These are phyloP conservation scores for Podaxis sp. DNA, from an alignment of 768 basidiomycete genomes.

Conservation along the genomic window DNA sequence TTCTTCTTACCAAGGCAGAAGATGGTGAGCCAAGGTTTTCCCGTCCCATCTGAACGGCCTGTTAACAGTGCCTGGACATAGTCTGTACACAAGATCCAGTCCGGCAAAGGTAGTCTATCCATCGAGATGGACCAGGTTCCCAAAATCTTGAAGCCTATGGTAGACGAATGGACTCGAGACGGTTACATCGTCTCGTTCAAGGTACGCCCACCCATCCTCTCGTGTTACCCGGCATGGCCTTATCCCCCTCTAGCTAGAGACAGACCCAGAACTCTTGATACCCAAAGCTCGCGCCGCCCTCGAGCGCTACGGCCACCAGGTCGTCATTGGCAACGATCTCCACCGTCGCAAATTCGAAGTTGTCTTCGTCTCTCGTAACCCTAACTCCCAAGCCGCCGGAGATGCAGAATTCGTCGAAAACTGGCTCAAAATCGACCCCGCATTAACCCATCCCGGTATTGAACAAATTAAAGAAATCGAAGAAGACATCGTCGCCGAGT, in stretches of 20 bases:
- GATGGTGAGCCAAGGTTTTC: constrained; percentile 61
- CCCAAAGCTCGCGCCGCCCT: constrained; percentile 90
- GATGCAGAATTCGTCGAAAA: constrained; percentile 45
- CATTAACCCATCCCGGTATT: constrained; percentile 32
- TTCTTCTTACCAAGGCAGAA: constrained; percentile 93
- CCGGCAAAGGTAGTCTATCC: constrained; percentile 87
- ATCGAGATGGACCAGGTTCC: constrained; percentile 99
- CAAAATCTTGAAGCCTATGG: constrained; percentile 90
- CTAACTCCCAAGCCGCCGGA: constrained; percentile 21
- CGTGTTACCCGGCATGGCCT: not conserved
- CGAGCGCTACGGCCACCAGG: constrained; percentile 93
- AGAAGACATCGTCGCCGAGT: constrained; percentile 79
- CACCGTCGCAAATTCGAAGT: constrained; percentile 89
- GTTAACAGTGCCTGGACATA: constrained; percentile 27
- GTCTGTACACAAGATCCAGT: constrained; percentile 99
- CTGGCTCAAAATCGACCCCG: constrained; percentile 63
- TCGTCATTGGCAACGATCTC: constrained; percentile 97
- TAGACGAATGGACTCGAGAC: constrained; percentile 88
- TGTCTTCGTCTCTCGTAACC: constrained; percentile 75
- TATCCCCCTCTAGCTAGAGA: constrained; percentile 72
- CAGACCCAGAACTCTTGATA: constrained; percentile 77
- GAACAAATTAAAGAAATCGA: constrained; percentile 79
- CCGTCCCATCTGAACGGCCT: not conserved
- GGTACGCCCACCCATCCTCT: constrained; percentile 37
- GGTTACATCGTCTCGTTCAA: constrained; percentile 98